These are phyloP conservation scores for Rubroboletus satanas DNA, from an alignment of 768 basidiomycete species.

Conservation along the genomic window DNA sequence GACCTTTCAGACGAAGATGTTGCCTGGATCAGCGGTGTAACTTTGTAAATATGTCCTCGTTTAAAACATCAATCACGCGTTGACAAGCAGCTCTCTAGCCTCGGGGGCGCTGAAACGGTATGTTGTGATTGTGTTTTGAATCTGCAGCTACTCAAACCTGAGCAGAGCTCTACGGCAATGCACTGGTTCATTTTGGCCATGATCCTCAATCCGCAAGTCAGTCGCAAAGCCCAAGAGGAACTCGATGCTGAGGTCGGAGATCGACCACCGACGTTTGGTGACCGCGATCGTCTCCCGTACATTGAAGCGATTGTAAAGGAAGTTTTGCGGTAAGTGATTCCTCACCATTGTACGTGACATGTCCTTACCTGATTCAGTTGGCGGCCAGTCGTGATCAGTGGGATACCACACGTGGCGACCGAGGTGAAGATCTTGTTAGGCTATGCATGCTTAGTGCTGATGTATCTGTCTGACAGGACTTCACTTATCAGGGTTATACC, in stretches of 20 bases:
- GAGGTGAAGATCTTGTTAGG: not conserved
- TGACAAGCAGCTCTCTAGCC: not conserved
- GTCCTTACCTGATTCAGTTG: not conserved
- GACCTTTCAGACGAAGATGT: constrained; percentile 8
- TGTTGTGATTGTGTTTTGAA: not conserved
- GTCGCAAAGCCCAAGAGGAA: constrained; percentile 3
- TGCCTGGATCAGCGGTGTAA: constrained; percentile 8
- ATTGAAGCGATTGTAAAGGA: constrained; percentile 8
- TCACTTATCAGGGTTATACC: not conserved
- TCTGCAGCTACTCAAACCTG: not conserved
- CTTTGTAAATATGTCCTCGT: not conserved
- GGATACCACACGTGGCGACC: constrained; percentile 2
- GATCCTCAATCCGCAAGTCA: constrained; percentile 3
- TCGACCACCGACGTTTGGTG: constrained; percentile 5
- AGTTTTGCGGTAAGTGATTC: not conserved
- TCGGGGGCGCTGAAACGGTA: constrained; percentile 8
- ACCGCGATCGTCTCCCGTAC: constrained; percentile 7
- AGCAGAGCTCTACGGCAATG: constrained; percentile 4
- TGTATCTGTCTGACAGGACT: not conserved
- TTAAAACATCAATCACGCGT: no score
- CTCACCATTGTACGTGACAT: not conserved
- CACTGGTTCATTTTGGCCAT: constrained; percentile 5
- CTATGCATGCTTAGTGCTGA: not conserved
- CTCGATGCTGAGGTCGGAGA: constrained; percentile 2
- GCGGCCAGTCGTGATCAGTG: constrained; percentile 4